Evolutionary conservation across 768 basidiomycete species (phyloP).

Genomic region (Podaxis sp.): DNA sequence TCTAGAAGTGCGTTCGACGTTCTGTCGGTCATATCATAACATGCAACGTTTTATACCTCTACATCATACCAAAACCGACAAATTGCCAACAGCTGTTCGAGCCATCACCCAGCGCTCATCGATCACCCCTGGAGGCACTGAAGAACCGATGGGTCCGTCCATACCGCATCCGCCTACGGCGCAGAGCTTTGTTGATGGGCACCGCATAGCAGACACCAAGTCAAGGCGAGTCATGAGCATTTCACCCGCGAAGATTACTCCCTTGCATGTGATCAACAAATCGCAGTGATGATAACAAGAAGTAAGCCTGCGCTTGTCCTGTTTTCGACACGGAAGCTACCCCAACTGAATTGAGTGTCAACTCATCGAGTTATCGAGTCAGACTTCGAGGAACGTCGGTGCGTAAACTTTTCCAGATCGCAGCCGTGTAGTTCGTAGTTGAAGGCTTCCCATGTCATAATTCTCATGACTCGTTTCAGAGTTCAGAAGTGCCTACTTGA

Average conservation of each 20-base stretch:
- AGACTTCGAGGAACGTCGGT: conserved; percentile 10
- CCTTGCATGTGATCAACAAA: background rate
- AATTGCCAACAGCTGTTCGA: background rate
- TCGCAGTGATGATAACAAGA: background rate
- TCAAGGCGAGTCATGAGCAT: background rate
- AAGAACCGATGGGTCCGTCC: background rate
- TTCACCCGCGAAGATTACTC: background rate
- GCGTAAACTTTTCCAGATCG: background rate
- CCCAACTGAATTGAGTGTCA: background rate
- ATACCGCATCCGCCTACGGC: background rate
- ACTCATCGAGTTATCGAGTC: background rate
- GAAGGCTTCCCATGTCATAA: background rate
- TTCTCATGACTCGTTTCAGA: background rate
- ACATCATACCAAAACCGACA: background rate
- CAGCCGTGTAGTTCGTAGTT: background rate
- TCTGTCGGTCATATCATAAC: background rate
- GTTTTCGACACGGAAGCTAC: background rate
- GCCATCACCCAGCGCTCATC: background rate
- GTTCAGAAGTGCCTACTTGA: background rate
- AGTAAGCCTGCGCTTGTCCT: background rate
- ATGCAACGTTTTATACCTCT: background rate
- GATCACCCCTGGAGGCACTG: background rate
- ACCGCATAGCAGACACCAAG: background rate
- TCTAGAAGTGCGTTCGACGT: background rate
- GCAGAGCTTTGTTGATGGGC: background rate